Conservation (phyloP, 1,139 yeast genomes). For the Petasospora rhodanensis region DNA sequence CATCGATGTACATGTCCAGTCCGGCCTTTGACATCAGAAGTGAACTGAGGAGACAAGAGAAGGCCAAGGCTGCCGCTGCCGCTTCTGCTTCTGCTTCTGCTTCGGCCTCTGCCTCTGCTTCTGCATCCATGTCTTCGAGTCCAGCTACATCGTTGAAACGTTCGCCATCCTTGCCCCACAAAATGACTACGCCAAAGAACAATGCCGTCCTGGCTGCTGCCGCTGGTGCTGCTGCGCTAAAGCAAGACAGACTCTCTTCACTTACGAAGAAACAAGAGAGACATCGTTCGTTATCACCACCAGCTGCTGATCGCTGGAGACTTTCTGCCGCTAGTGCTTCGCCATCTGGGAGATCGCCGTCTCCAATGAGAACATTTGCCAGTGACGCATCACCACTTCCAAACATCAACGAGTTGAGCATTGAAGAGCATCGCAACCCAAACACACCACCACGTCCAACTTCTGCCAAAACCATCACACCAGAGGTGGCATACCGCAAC, state of each 20-base stretch:
- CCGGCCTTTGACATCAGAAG: constrained; percentile 26
- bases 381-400: constrained; percentile 4
- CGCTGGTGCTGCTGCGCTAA: constrained; percentile 20
- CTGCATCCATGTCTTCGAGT: constrained; percentile 2
- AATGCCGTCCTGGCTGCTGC: constrained; percentile 18
- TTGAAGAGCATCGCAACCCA: constrained; percentile 1
- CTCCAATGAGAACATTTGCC: too few species aligned
- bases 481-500: constrained; percentile 2
- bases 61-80: constrained; percentile 13
- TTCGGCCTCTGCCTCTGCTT: too few species aligned
- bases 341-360: constrained; percentile 7
- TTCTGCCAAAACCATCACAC: constrained; percentile 1
- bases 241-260: constrained; percentile 20
- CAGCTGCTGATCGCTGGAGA: too few species aligned
- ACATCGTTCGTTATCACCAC: neutral
- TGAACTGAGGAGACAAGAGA: constrained; percentile 23
- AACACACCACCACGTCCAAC: constrained; percentile 6
- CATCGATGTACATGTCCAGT: constrained; percentile 19
- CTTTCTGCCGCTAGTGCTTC: neutral
- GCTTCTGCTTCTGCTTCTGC: too few species aligned
- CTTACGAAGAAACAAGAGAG: constrained; percentile 9
- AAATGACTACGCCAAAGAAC: constrained; percentile 4
- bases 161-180: constrained; percentile 23
- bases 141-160: constrained; percentile 10
- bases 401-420: constrained; percentile 10